phyloP scores from a whole-genome alignment of 768 basidiomycete species.

The Russula earlei region DNA sequence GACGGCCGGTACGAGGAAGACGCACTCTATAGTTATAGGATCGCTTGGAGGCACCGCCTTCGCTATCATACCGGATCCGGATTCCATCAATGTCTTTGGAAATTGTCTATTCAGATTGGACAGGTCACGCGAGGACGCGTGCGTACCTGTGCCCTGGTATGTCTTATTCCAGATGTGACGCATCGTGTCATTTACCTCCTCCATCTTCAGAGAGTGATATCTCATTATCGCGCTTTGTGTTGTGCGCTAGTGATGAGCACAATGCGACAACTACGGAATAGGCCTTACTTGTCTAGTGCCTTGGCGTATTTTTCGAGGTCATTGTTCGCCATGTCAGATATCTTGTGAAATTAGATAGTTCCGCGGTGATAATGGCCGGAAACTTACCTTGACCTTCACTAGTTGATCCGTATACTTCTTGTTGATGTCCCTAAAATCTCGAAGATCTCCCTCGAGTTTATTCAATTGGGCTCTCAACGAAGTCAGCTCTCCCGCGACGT shows the following conservation, averaged over 20 bases:
- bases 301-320: conserved; percentile 98
- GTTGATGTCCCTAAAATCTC: conserved; percentile 80
- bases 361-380: neutral
- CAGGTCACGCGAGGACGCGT: neutral
- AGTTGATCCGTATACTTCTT: conserved; percentile 85
- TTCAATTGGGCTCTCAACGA: conserved; percentile 60
- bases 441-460: conserved; percentile 57
- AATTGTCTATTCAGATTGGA: neutral
- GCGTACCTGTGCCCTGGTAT: conserved; percentile 91
- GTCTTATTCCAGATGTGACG: conserved; percentile 97
- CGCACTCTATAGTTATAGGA: conserved; percentile 94
- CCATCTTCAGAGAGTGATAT: conserved; percentile 96
- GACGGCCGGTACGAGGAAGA: conserved; percentile 10
- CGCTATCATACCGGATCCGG: conserved; percentile 87
- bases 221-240: conserved; percentile 87
- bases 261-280: neutral
- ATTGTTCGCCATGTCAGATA: conserved; percentile 95
- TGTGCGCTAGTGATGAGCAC: conserved; percentile 16
- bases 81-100: conserved; percentile 91
- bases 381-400: conserved; percentile 81
- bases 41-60: conserved; percentile 81
- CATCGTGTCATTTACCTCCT: conserved; percentile 98
- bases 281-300: conserved; percentile 83
- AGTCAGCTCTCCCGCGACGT: conserved; percentile 73
- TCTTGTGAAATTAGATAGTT: conserved; percentile 36